These are phyloP conservation scores for Calonectria crousiana DNA, from an alignment of 2,329 filamentous ascomycete genomes.

Conservation along the genomic window DNA sequence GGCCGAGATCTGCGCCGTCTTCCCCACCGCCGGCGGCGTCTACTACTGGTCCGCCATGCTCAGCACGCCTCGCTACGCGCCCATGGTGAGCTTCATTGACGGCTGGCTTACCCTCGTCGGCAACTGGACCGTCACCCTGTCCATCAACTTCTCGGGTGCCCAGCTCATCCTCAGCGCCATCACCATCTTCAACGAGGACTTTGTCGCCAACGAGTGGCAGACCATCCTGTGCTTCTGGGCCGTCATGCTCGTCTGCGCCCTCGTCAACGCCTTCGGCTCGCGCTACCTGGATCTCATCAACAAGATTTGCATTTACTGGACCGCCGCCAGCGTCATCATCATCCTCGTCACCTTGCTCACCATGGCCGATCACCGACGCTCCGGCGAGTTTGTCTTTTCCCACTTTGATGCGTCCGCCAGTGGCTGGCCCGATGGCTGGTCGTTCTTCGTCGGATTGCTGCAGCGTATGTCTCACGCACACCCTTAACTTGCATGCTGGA, in stretches of 20 bases:
- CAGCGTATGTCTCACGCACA: constrained; percentile 52
- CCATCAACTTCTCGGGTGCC: constrained; percentile 78
- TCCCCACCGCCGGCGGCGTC: constrained; percentile 70
- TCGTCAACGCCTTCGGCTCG: constrained; percentile 75
- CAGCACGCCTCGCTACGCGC: constrained; percentile 70
- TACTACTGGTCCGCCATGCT: constrained; percentile 82
- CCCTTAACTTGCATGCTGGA: neutral
- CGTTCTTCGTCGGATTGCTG: constrained; percentile 67
- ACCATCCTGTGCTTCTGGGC: constrained; percentile 81
- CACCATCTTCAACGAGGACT: constrained; percentile 72
- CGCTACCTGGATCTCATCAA: constrained; percentile 74
- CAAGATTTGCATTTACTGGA: constrained; percentile 81
- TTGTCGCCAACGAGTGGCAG: constrained; percentile 73
- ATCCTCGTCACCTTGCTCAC: constrained; percentile 78
- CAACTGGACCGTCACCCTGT: constrained; percentile 78
- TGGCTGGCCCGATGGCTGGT: constrained; percentile 78
- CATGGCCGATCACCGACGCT: constrained; percentile 73
- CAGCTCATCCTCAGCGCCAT: constrained; percentile 77
- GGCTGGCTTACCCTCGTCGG: constrained; percentile 81
- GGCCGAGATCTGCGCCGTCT: constrained; percentile 80
- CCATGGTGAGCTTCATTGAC: constrained; percentile 76
- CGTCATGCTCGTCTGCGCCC: constrained; percentile 72
- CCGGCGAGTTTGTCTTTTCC: constrained; percentile 74
- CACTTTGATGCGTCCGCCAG: constrained; percentile 75
- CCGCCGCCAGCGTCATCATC: constrained; percentile 74